Base-by-base conservation (phyloP, 768 basidiomycete species). In the Tubosaeta brunneosetosa region DNA sequence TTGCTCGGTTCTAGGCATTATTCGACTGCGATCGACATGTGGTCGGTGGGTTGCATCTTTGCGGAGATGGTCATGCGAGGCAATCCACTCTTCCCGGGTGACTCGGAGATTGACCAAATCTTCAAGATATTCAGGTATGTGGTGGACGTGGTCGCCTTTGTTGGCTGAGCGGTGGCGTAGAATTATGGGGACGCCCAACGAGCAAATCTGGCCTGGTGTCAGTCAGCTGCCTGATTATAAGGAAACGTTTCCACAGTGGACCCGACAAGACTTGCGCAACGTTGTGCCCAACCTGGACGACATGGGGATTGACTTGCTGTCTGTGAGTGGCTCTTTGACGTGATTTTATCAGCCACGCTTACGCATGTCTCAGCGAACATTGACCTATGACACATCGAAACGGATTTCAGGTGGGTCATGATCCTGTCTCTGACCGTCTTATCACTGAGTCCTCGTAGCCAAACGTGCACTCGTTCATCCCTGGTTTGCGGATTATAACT, bases 81-180 rank as follows among this genome's bases (percentile, higher is more conserved):
- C 59, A 85, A 66, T 82, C 82, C 95, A 2, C 77, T 97, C 12
- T 99, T 99, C 80, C 95, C 97, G 22, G 97, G 97, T 5, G 97
- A 99, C 73, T 98, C 97, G 26, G 97, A 99, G 74, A 99, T 98
- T 66, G 97, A 99, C 72, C 97, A 99, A 76, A 98, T 98, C 58
- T 98, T 98, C 82, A 88, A 92, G 72, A 99, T 99, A 64, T 99
- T 98, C 80, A 83, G 91, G 97, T 94, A 56, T 48, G 57, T 52
- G 11, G 22, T 13, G 26, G 26, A 17, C 6, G 25, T 11, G 40
- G 36, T 13, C 45, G 31, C 16, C 3, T 11, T 29, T 33, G n/a
- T 25, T 45, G 47, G 41, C 52, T 58, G 43, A 50, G 31, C 55
- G 27, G 14, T 25, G n/a, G 26, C 26, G 14, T 60, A 97, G 97